Conservation (phyloP, 495 filamentous ascomycete species). For the Hypoxylon lienhwacheense region DNA sequence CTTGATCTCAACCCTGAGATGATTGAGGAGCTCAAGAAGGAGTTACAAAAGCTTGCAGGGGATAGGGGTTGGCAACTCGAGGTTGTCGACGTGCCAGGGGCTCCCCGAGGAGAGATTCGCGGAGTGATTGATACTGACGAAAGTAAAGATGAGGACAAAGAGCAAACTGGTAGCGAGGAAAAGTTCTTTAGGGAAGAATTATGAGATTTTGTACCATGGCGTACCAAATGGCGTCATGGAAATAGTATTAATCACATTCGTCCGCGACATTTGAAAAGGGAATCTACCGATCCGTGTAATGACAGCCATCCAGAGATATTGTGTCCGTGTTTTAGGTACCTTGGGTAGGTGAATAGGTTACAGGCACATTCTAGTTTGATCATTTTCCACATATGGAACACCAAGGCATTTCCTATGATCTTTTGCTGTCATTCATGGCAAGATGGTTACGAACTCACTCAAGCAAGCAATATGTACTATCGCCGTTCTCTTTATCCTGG, state of each 20-base stretch:
- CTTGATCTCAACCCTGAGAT: constrained; percentile 68
- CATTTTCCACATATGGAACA: no score
- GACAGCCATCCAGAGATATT: no score
- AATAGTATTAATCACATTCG: constrained; percentile 15
- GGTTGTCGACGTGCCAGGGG: constrained; percentile 48
- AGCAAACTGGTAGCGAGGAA: constrained; percentile 48
- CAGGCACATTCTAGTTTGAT: no score
- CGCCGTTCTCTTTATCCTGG: no score
- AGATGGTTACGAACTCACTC: no score
- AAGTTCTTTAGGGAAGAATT: constrained; percentile 53
- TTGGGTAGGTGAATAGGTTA: no score
- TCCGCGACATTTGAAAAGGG: constrained; percentile 1
- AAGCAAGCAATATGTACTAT: no score
- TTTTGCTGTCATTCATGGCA: no score
- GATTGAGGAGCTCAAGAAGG: constrained; percentile 64
- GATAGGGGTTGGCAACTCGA: constrained; percentile 60
- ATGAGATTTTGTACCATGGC: constrained; percentile 28
- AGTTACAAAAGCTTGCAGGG: constrained; percentile 54
- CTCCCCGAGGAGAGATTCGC: constrained; percentile 46
- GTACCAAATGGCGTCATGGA: constrained; percentile 29
- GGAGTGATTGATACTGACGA: constrained; percentile 50
- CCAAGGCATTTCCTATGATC: no score
- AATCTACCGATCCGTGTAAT: background rate
- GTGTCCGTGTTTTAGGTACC: no score
- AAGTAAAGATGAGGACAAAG: constrained; percentile 38